Evolutionary conservation across 257 asterid species (phyloP), one percentile per base, ranked within the genome.

Genomic region (Gynochthodes officinalis): DNA sequence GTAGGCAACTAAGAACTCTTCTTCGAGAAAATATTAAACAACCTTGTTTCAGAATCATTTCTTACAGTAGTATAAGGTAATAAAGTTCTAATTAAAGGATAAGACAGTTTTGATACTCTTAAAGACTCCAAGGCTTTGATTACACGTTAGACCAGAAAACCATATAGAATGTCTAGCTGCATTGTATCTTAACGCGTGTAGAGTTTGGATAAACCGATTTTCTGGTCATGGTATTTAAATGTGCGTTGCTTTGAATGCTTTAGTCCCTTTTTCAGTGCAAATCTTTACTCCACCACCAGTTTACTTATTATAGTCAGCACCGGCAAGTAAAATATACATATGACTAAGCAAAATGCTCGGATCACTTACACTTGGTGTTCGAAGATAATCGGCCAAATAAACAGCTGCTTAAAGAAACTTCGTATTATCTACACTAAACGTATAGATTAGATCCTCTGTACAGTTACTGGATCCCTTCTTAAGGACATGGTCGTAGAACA

Each of bases 161-260:
- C 44, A 37, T 18, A 58, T 21, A 33, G 52, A 75, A 44, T 52
- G 48, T 70, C 67, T 54, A 23, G 72, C 60, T 70, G 58, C 72
- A 60, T 8, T 49, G 59, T 35, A 61, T 70, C 67, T 54, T 61
- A 40, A 70, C 80, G 59, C 30, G 53, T 70, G 71, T 76, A 58
- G 2, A 40, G 16, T 21, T 40, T 76, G 55, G 19, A 39, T 48
- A 30, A 46, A 27, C 35, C 60, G 37, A 27, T 35, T 21, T 40
- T 50, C 4, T 68, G 18, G 27, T 30, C 48, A 13, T 33, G 40
- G 21, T 46, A 23, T 75, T 69, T 40, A 13, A 76, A 12, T 61
- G 32, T 30, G 37, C 23, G 14, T 43, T 52, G 21, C 28, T 43
- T 25, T 23, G 52, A 57, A 32, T 48, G 16, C 30, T 67, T 58